Evolutionary conservation across 768 basidiomycete species (phyloP).

Genomic region (Podaxis rugospora): DNA sequence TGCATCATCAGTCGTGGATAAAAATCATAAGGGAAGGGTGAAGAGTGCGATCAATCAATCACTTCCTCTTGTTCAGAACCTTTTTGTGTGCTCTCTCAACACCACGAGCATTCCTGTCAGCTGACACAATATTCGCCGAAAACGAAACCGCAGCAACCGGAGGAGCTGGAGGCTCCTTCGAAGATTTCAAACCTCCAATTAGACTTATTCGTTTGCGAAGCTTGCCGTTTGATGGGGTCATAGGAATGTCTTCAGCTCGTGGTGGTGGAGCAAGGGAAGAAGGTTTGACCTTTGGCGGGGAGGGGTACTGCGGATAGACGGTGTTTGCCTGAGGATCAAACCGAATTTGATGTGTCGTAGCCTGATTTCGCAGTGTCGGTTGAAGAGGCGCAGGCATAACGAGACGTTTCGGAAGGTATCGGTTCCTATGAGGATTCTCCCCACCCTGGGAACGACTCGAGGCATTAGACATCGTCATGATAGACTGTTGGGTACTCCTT

Average conservation of each 20-base stretch:
- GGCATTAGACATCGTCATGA: slow-evolving; percentile 18
- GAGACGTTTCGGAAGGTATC: slow-evolving; percentile 54
- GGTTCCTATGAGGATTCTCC: slow-evolving; percentile 20
- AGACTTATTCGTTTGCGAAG: slow-evolving; percentile 26
- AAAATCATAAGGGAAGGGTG: neutral
- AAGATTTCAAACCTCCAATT: slow-evolving; percentile 12
- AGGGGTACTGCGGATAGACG: slow-evolving; percentile 4
- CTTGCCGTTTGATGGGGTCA: slow-evolving; percentile 19
- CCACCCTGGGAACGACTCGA: slow-evolving; percentile 20
- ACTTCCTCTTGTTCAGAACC: slow-evolving; percentile 40
- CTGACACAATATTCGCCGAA: slow-evolving; percentile 22
- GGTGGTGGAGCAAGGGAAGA: slow-evolving; percentile 6
- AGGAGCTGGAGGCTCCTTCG: slow-evolving; percentile 18
- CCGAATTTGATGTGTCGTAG: neutral
- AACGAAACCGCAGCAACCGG: slow-evolving; percentile 24
- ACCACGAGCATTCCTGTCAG: slow-evolving; percentile 9
- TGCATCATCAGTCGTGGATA: neutral
- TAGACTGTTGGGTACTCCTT: slow-evolving; percentile 21
- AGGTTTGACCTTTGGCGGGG: slow-evolving; percentile 10
- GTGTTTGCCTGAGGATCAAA: slow-evolving; percentile 6
- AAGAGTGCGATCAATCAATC: neutral
- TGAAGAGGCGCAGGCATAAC: slow-evolving; percentile 74
- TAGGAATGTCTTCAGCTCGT: slow-evolving; percentile 18
- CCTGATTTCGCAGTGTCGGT: slow-evolving; percentile 14
- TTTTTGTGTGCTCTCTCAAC: slow-evolving; percentile 29